phyloP scores from a whole-genome alignment of 305 asterid species.

The Coffea humblotiana region DNA sequence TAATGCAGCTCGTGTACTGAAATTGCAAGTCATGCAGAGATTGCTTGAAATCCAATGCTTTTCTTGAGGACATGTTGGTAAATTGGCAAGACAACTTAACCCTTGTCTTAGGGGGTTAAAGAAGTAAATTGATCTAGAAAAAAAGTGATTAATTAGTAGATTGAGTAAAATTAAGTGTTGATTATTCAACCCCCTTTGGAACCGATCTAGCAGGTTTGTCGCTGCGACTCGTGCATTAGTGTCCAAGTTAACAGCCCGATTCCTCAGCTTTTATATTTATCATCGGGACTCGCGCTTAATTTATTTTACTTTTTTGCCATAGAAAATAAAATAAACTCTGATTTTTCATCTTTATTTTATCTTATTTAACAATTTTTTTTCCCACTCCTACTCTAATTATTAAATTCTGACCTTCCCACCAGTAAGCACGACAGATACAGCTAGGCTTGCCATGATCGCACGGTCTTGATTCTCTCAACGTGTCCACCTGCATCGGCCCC shows the following conservation, averaged over 20 bases:
- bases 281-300: constrained; percentile 32
- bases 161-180: neutral
- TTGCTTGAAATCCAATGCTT: neutral
- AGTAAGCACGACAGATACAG: constrained; percentile 32
- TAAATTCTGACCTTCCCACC: constrained; percentile 25
- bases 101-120: neutral
- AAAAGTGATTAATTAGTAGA: neutral
- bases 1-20: neutral
- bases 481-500: neutral
- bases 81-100: neutral
- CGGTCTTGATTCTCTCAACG: neutral
- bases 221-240: constrained; percentile 49
- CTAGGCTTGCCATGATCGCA: constrained; percentile 12
- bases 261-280: constrained; percentile 22
- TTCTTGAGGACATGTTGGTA: neutral
- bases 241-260: constrained; percentile 47
- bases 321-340: neutral
- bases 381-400: neutral
- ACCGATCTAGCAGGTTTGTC: constrained; percentile 53
- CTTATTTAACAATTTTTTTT: constrained; percentile 12
- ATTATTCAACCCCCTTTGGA: constrained; percentile 25
- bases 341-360: constrained; percentile 6
- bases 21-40: neutral
- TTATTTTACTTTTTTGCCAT: constrained; percentile 6
- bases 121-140: neutral